Evolutionary conservation across 371 early-diverging fungal species (phyloP).

Genomic region (Phascolomyces articulosus): DNA sequence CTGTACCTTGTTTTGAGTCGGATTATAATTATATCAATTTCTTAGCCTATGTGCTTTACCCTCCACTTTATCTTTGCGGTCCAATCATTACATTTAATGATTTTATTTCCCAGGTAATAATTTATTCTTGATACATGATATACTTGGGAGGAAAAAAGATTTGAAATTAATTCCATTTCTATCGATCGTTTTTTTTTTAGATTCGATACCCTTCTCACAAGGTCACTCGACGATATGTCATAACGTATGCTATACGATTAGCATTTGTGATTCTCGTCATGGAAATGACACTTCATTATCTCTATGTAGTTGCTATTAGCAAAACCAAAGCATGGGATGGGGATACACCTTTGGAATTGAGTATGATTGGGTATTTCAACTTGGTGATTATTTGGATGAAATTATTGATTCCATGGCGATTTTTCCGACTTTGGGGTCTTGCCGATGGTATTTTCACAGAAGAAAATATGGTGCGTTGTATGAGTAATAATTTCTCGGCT

Average conservation of each 20-base stretch:
- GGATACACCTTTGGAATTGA: slow-evolving; percentile 77
- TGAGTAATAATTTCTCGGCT: slow-evolving; percentile 90
- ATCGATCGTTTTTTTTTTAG: slow-evolving; percentile 15
- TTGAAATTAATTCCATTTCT: no score
- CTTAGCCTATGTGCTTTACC: slow-evolving; percentile 81
- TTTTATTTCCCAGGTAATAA: slow-evolving; percentile 78
- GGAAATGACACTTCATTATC: slow-evolving; percentile 80
- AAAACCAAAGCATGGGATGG: slow-evolving; percentile 80
- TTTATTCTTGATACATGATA: no score
- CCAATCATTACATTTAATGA: slow-evolving; percentile 95
- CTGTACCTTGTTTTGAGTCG: slow-evolving; percentile 42
- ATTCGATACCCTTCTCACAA: slow-evolving; percentile 52
- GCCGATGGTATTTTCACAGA: slow-evolving; percentile 82
- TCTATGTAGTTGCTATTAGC: slow-evolving; percentile 88
- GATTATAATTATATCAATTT: slow-evolving; percentile 83
- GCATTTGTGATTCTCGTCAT: slow-evolving; percentile 65
- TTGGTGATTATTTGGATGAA: slow-evolving; percentile 90
- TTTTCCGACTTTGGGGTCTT: slow-evolving; percentile 92
- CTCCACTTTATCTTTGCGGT: slow-evolving; percentile 92
- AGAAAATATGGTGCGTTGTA: slow-evolving; percentile 95
- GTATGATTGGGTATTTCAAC: slow-evolving; percentile 82
- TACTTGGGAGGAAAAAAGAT: no score
- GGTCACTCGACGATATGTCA: slow-evolving; percentile 41
- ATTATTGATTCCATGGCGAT: slow-evolving; percentile 91
- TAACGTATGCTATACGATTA: slow-evolving; percentile 56